Evolutionary conservation across 2,329 filamentous ascomycete species (phyloP).

Genomic region (Aspergillus piperis): DNA sequence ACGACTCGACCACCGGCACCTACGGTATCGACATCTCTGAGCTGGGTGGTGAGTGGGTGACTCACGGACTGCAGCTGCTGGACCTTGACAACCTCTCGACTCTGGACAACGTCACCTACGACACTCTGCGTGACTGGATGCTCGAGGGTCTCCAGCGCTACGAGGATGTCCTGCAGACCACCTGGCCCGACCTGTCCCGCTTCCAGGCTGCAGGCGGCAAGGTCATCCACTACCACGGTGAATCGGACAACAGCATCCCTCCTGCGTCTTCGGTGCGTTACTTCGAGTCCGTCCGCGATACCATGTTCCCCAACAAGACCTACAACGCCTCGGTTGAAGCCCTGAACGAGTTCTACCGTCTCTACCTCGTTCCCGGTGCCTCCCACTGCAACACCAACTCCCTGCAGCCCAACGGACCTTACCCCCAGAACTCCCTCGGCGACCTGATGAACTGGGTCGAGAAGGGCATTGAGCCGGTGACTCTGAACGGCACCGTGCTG

Average conservation of each 20-base stretch:
- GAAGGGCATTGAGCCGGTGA: slow-evolving; percentile 47
- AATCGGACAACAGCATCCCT: slow-evolving; percentile 57
- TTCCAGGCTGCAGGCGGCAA: slow-evolving; percentile 57
- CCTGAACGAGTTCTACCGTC: slow-evolving; percentile 57
- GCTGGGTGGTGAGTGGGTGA: slow-evolving; percentile 43
- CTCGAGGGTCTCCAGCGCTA: slow-evolving; percentile 51
- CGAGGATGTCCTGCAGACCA: slow-evolving; percentile 56
- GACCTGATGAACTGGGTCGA: slow-evolving; percentile 57
- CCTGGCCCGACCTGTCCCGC: slow-evolving; percentile 53
- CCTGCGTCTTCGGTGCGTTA: slow-evolving; percentile 58
- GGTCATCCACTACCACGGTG: slow-evolving; percentile 60
- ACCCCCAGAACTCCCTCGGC: slow-evolving; percentile 49
- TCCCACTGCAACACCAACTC: slow-evolving; percentile 54
- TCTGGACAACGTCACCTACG: slow-evolving; percentile 56
- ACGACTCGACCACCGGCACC: slow-evolving; percentile 29
- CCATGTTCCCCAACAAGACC: slow-evolving; percentile 50
- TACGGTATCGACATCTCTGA: slow-evolving; percentile 34
- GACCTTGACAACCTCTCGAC: slow-evolving; percentile 42
- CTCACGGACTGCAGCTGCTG: slow-evolving; percentile 32
- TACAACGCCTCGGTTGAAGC: slow-evolving; percentile 44
- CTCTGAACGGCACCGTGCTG: slow-evolving; percentile 45
- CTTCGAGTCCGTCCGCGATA: slow-evolving; percentile 54
- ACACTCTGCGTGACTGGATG: slow-evolving; percentile 59
- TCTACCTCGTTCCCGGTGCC: slow-evolving; percentile 58
- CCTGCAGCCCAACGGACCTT: slow-evolving; percentile 47